phyloP scores from a whole-genome alignment of 768 basidiomycete species.

The Lentinula raphanica region DNA sequence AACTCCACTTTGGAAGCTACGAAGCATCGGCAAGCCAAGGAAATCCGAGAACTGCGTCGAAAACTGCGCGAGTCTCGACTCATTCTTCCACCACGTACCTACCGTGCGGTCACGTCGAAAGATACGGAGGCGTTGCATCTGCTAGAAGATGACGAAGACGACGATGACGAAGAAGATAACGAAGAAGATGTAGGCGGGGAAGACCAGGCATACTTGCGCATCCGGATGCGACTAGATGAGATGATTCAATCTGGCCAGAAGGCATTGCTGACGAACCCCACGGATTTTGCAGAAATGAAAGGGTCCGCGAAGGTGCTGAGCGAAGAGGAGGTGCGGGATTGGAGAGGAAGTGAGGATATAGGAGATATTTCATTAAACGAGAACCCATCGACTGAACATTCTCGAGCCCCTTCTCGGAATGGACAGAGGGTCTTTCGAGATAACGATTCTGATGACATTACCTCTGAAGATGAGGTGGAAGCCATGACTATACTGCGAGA shows the following conservation, averaged over 20 bases:
- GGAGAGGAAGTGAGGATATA: conserved; percentile 31
- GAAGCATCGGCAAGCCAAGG: conserved; percentile 75
- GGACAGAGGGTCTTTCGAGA: background rate
- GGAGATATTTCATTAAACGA: background rate
- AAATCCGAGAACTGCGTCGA: conserved; percentile 80
- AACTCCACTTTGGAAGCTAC: conserved; percentile 77
- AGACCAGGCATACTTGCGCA: conserved; percentile 58
- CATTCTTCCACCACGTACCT: conserved; percentile 65
- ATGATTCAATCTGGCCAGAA: conserved; percentile 53
- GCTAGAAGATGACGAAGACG: conserved; percentile 35
- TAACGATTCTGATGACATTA: background rate
- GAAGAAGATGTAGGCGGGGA: conserved; percentile 25
- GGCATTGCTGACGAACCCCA: conserved; percentile 56
- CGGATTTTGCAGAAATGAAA: conserved; percentile 43
- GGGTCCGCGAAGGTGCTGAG: conserved; percentile 63
- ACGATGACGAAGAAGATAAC: conserved; percentile 43
- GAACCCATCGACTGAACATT: background rate
- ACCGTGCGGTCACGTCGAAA: conserved; percentile 44
- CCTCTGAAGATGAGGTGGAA: conserved; percentile 40
- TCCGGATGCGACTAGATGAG: conserved; percentile 58
- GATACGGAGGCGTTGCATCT: background rate
- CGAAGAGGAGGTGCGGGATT: conserved; percentile 64
- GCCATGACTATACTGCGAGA: conserved; percentile 27
- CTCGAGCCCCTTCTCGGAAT: background rate
- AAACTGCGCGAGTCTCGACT: conserved; percentile 80